Conservation (phyloP, 257 asterid genomes). For the Solanum sitiens region DNA sequence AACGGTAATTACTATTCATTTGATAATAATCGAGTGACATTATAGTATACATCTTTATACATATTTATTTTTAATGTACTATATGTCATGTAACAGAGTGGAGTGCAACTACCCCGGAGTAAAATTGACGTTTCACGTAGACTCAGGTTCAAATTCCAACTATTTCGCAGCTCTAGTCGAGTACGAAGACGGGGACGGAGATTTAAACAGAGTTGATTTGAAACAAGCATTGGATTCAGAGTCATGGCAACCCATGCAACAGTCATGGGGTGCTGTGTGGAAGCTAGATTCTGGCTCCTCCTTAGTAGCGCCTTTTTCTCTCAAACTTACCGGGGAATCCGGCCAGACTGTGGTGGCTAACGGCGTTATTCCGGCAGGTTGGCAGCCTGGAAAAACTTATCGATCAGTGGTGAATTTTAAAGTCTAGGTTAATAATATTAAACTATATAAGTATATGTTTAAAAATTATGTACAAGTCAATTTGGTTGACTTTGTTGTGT, state of each 20-base stretch:
- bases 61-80: neutral
- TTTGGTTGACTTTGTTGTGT: neutral
- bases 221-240: constrained; percentile 31
- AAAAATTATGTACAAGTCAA: neutral
- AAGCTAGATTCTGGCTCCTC: constrained; percentile 26
- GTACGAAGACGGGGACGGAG: constrained; percentile 60
- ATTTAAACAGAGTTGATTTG: constrained; percentile 33
- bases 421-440: neutral
- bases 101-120: constrained; percentile 53
- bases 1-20: constrained; percentile 23
- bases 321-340: constrained; percentile 38
- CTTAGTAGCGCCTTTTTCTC: constrained; percentile 45
- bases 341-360: constrained; percentile 45
- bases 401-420: constrained; percentile 56
- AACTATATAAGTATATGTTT: neutral
- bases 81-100: constrained; percentile 24
- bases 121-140: constrained; percentile 53
- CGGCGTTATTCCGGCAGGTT: constrained; percentile 63
- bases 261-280: constrained; percentile 79
- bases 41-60: neutral
- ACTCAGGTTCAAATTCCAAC: constrained; percentile 58
- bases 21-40: neutral
- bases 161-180: constrained; percentile 58
- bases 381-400: constrained; percentile 47
- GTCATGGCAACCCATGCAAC: constrained; percentile 45